Evolutionary conservation across 306 rosid genomes (phyloP).

Genomic region (Cicer cuneatum): DNA sequence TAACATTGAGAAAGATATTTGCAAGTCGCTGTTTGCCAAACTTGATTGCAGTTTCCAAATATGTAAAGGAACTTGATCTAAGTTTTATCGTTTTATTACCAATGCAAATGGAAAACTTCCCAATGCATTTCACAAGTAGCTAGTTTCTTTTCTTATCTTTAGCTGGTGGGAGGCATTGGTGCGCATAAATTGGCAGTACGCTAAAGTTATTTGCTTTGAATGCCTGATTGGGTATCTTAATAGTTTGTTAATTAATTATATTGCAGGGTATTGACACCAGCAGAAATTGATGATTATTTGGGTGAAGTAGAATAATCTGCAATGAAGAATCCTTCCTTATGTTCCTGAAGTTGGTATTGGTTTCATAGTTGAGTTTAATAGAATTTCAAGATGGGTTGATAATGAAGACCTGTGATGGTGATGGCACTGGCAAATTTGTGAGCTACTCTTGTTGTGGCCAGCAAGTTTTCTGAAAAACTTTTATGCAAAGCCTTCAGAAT

Average conservation of each 20-base stretch:
- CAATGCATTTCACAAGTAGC: not conserved
- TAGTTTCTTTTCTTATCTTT: not conserved
- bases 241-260: slow-evolving; percentile 32
- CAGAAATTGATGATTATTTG: slow-evolving; percentile 92
- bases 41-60: not conserved
- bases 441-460: slow-evolving; percentile 41
- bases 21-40: not conserved
- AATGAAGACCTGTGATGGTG: not conserved
- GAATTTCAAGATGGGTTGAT: slow-evolving; percentile 15
- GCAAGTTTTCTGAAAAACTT: slow-evolving; percentile 36
- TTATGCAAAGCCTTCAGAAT: slow-evolving; percentile 22
- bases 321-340: slow-evolving; percentile 37
- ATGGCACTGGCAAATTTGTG: slow-evolving; percentile 38
- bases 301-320: slow-evolving; percentile 86
- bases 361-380: slow-evolving; percentile 42
- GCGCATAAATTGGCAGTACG: not conserved
- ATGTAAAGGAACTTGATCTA: not conserved
- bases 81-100: not conserved
- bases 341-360: slow-evolving; percentile 38
- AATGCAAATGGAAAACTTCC: slow-evolving; percentile 9
- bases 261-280: slow-evolving; percentile 93
- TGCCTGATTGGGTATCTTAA: not conserved
- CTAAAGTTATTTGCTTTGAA: slow-evolving; percentile 17
- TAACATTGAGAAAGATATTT: not conserved
- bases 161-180: not conserved